Base-by-base conservation (phyloP, 371 early-diverging fungal genomes). In the Actinomortierella wolfii region DNA sequence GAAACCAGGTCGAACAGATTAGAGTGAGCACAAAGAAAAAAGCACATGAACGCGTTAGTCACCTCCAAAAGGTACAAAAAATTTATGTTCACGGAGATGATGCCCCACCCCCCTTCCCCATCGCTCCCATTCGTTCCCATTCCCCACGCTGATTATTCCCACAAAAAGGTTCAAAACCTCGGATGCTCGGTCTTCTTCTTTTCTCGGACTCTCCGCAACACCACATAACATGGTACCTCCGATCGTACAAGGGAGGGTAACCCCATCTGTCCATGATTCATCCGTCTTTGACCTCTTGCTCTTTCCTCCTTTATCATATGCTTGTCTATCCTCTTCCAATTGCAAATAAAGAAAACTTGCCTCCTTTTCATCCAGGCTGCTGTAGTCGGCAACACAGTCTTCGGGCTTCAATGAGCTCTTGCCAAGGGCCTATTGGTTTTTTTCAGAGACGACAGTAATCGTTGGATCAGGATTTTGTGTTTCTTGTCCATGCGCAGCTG, bases 361-460 rank as follows among this genome's bases (percentile, higher is more conserved):
- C 80, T 92, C 90, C 61, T 90, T 89, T 53, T 78, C 86, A 51
- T 74, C 79, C 60, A 93, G 71, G 2, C 66, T 80, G 48, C 87
- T 86, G 62, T 81, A 83, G 69, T 92, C 91, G 20, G 91, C 77
- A 26, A 88, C 63, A 59, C 90, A 91, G 56, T 93, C 90, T 59
- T 88, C 91, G 34, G 80, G 80, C 59, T 94, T 86, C 56, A 92
- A 68, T 17, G 91, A 90, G 41, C 82, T 80, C 79, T 79, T 91
- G 47, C 88, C 95, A 18, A 94, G 85, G 2, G 92, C 94, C 87
- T 89, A 64, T 18, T 34, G n/a, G n/a, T n/a, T n/a, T 11, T 40
- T 11, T 18, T 17, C 11, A 24, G 6, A 21, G 20, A 18, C 18
- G 26, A 29, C 13, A 44, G 39, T 29, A 56, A 23, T n/a, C n/a